These are phyloP conservation scores for Begonia fuchsioides DNA, from an alignment of 306 rosid genomes.

Conservation along the genomic window DNA sequence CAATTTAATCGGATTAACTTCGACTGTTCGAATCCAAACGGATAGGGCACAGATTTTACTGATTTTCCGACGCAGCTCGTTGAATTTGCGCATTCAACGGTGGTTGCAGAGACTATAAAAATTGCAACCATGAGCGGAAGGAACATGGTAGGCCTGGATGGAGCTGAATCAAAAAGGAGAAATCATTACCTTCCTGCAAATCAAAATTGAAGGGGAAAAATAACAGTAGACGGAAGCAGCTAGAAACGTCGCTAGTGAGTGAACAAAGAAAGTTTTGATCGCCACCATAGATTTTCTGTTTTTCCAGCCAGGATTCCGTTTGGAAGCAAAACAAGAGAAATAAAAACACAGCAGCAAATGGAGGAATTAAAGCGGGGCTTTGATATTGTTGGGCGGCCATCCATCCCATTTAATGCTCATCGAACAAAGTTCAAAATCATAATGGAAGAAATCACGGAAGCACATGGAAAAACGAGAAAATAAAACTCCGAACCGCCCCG, in stretches of 20 bases:
- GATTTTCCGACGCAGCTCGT: constrained; percentile 12
- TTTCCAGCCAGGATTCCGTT: neutral
- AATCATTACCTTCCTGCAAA: constrained; percentile 28
- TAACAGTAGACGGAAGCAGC: constrained; percentile 1
- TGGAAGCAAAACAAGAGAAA: neutral
- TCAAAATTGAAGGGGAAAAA: neutral
- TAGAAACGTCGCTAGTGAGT: neutral
- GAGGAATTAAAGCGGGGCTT: constrained; percentile 29
- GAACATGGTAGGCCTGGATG: constrained; percentile 20
- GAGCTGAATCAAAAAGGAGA: constrained; percentile 3
- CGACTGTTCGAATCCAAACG: constrained; percentile 49
- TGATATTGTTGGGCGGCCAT: constrained; percentile 54
- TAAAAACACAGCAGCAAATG: constrained; percentile 12
- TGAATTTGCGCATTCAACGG: constrained; percentile 11
- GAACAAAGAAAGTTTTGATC: neutral
- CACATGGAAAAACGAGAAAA: neutral
- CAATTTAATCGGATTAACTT: constrained; percentile 32
- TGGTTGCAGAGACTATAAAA: constrained; percentile 16
- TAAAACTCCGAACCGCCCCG: constrained; percentile 1
- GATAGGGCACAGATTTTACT: constrained; percentile 19
- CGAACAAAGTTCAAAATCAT: constrained; percentile 4
- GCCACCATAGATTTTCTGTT: neutral
- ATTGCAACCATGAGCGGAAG: constrained; percentile 14
- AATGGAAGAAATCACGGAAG: too few relatives aligned
- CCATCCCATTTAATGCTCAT: constrained; percentile 45